phyloP scores from a whole-genome alignment of 78 protist genomes.

The Dictyostelium purpureum region DNA sequence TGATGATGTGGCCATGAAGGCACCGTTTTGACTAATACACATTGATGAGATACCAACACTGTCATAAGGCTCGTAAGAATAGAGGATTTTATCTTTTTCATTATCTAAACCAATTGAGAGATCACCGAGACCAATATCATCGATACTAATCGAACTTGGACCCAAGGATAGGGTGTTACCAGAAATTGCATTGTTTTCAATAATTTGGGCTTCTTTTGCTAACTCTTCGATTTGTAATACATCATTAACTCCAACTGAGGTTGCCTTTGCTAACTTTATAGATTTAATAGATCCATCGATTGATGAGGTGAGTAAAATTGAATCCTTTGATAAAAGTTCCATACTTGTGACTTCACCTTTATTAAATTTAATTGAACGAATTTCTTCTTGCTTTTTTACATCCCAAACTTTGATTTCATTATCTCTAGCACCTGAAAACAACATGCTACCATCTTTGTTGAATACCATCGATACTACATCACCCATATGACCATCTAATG shows the following conservation, averaged over 20 bases:
- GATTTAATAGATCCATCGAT: slow-evolving; percentile 15
- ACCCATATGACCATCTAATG: slow-evolving; percentile 26
- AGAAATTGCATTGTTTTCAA: not conserved
- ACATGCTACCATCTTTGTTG: not conserved
- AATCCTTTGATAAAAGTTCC: not conserved
- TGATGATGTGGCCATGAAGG: not conserved
- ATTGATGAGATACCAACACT: not conserved
- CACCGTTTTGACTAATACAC: not conserved
- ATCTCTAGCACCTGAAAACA: slow-evolving; percentile 19
- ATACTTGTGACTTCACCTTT: slow-evolving; percentile 1
- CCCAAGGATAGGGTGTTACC: not conserved
- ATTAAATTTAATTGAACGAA: not conserved
- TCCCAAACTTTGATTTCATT: slow-evolving; percentile 27
- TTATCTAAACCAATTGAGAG: not conserved
- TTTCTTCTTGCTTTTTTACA: not conserved
- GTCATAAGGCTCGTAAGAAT: not conserved
- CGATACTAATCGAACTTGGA: not conserved
- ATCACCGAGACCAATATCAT: not conserved
- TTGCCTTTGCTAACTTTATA: not conserved
- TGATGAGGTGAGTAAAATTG: not conserved
- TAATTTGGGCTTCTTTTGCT: not conserved
- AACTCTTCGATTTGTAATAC: not conserved
- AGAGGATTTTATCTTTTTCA: not conserved
- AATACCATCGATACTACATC: not conserved
- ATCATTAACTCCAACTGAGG: not conserved